These are phyloP conservation scores for Penicillium sp. DNA, from an alignment of 2,329 filamentous ascomycete genomes.

Conservation along the genomic window DNA sequence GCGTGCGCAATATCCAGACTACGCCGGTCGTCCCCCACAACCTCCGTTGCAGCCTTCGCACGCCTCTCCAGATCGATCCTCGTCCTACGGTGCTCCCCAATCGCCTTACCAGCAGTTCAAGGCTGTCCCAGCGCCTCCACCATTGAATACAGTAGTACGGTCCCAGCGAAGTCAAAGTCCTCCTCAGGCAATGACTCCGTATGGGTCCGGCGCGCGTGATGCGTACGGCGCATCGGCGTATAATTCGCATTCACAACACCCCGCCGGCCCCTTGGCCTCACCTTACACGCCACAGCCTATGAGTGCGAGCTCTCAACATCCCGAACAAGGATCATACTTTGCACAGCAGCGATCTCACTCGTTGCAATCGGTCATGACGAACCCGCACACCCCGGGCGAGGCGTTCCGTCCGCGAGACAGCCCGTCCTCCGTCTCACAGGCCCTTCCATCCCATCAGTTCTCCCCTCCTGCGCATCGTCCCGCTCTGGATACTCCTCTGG, in stretches of 20 bases:
- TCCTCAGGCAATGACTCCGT: constrained; percentile 26
- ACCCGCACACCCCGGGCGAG: constrained; percentile 31
- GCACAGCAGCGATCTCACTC: constrained; percentile 38
- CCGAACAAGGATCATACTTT: constrained; percentile 36
- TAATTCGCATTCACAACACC: constrained; percentile 26
- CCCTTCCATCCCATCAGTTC: constrained; percentile 32
- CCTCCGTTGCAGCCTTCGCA: constrained; percentile 45
- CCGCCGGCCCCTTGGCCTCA: constrained; percentile 31
- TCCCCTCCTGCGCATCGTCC: constrained; percentile 38
- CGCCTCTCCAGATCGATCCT: constrained; percentile 41
- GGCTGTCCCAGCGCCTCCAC: constrained; percentile 21
- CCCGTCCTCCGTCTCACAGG: constrained; percentile 30
- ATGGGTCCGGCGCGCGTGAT: constrained; percentile 34
- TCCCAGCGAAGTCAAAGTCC: constrained; percentile 34
- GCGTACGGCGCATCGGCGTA: constrained; percentile 29
- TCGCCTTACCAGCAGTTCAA: constrained; percentile 40
- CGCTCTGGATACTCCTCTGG: constrained; percentile 47
- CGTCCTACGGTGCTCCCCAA: constrained; percentile 36
- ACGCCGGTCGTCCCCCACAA: constrained; percentile 32
- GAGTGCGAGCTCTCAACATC: constrained; percentile 28
- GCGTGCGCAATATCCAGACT: constrained; percentile 28
- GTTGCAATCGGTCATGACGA: constrained; percentile 37
- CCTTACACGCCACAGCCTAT: constrained; percentile 38
- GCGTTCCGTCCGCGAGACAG: constrained; percentile 34
- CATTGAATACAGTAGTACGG: constrained; percentile 28